These are phyloP conservation scores for Blastomyces parvus DNA, from an alignment of 2,329 filamentous ascomycete species.

Conservation along the genomic window DNA sequence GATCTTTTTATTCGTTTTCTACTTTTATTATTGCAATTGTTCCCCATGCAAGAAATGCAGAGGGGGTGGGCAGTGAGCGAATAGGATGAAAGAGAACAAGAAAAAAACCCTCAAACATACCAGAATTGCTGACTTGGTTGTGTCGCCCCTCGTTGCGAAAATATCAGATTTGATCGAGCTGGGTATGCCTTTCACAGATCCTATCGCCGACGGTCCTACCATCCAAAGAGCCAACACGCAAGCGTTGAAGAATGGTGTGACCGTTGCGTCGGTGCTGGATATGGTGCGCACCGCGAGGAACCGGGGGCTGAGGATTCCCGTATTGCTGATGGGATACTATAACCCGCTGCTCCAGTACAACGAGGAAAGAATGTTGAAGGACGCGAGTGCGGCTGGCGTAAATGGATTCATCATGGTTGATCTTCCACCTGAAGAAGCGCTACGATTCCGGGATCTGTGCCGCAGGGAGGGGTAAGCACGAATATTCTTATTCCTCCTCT, in stretches of 20 bases:
- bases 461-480: slow-evolving; percentile 57
- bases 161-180: slow-evolving; percentile 79
- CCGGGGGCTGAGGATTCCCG: slow-evolving; percentile 66
- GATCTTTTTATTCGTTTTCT: background rate
- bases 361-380: slow-evolving; percentile 76
- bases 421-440: slow-evolving; percentile 87
- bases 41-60: background rate
- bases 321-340: slow-evolving; percentile 98
- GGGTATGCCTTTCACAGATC: slow-evolving; percentile 93
- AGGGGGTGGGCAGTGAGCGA: background rate
- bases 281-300: slow-evolving; percentile 75
- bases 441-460: slow-evolving; percentile 81
- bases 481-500: background rate
- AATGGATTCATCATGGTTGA: slow-evolving; percentile 98
- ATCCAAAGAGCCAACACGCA: slow-evolving; percentile 92
- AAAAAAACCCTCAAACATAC: background rate
- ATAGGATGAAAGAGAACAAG: background rate
- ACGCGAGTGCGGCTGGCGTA: slow-evolving; percentile 73
- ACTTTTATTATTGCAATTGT: background rate
- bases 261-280: slow-evolving; percentile 64
- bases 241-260: slow-evolving; percentile 82
- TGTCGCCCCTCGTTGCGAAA: slow-evolving; percentile 11
- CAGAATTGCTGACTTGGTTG: slow-evolving; percentile 1
- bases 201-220: slow-evolving; percentile 93
- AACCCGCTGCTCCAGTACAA: slow-evolving; percentile 92